Evolutionary conservation across 1,284 basidiomycete genomes (phyloP).

Genomic region (Cryptococcus maquisensis): DNA sequence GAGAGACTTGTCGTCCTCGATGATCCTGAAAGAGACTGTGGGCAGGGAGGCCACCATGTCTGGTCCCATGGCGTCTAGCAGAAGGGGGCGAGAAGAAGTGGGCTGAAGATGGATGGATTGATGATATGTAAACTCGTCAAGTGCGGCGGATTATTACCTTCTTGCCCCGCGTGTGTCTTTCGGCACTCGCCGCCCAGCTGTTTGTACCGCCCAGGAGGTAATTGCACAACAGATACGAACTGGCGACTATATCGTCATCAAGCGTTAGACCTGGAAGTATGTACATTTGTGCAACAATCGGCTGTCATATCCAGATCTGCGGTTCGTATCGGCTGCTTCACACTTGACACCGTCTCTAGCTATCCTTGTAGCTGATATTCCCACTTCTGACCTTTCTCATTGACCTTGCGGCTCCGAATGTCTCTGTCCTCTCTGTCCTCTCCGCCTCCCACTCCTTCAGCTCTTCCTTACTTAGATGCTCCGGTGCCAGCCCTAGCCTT

Average conservation of each 20-base stretch:
- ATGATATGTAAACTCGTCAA: background rate
- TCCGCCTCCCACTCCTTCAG: constrained; percentile 1
- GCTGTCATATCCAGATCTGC: no score
- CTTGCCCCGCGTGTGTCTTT: no score
- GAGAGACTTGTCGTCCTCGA: constrained; percentile 38
- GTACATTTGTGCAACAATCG: no score
- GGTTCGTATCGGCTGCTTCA: no score
- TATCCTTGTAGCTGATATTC: background rate
- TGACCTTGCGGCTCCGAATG: background rate
- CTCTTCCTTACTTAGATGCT: constrained; percentile 2
- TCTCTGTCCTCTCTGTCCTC: background rate
- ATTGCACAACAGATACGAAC: no score
- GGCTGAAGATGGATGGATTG: background rate
- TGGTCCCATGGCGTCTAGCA: background rate
- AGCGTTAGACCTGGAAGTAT: no score
- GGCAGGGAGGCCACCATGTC: constrained; percentile 20
- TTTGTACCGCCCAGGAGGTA: no score
- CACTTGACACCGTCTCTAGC: background rate
- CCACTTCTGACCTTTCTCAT: background rate
- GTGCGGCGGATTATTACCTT: no score
- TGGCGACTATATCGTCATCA: no score
- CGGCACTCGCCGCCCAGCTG: no score
- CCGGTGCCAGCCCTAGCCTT: constrained; percentile 6
- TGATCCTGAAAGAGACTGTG: constrained; percentile 42
- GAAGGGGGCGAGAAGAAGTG: background rate